Conservation (phyloP, 2,329 filamentous ascomycete species). For the Trichoderma harzianum region DNA sequence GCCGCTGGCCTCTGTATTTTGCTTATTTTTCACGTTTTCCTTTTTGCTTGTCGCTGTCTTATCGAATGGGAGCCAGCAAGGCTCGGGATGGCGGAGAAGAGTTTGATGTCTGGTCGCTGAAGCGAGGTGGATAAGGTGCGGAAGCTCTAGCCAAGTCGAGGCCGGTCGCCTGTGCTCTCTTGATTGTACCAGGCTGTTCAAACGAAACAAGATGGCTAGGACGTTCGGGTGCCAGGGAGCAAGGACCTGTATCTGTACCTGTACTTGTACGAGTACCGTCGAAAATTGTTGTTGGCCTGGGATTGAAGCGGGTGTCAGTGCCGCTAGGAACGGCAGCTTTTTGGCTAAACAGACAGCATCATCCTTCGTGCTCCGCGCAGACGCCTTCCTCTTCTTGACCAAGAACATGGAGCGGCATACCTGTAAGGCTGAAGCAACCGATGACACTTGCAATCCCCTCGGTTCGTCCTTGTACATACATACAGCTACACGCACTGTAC, state of each 20-base stretch:
- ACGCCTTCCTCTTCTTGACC: not conserved
- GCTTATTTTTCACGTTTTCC: not conserved
- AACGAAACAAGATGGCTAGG: not conserved
- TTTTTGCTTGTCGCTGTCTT: not conserved
- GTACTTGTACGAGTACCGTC: not conserved
- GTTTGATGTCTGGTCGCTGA: not conserved
- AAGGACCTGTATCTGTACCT: not conserved
- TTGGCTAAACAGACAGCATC: slow-evolving; percentile 9
- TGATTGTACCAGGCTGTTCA: not conserved
- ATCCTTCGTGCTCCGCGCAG: not conserved
- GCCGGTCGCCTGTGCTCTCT: not conserved
- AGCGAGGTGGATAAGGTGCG: not conserved
- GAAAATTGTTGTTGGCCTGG: not conserved
- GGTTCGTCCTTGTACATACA: not conserved
- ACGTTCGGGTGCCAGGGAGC: not conserved
- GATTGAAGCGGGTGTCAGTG: not conserved
- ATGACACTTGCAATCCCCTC: not conserved
- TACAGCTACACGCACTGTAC: not conserved
- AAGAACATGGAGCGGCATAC: not conserved
- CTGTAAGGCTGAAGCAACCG: slow-evolving; percentile 4
- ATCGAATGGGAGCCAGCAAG: not conserved
- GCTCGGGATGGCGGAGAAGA: not conserved
- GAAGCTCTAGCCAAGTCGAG: slow-evolving; percentile 3
- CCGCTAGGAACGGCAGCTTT: slow-evolving; percentile 7
- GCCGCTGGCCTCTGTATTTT: not conserved